Percentiles rank a stretch among this genome's conserved stretches.
These are phyloP conservation scores for Cyberlindnera suaveolens DNA, from an alignment of 805 yeast genomes.

Conservation along the genomic window DNA sequence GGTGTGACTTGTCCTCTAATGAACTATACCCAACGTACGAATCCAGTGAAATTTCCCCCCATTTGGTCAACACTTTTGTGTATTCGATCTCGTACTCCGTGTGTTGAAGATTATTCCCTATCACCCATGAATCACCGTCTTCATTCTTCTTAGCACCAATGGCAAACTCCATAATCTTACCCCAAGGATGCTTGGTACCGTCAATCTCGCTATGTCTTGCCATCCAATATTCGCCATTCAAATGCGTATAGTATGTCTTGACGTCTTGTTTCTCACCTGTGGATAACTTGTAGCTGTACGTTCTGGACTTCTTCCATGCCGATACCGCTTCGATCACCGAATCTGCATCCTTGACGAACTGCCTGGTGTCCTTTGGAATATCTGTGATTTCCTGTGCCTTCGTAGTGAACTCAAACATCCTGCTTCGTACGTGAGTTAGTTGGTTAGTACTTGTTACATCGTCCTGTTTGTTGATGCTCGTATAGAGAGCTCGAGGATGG, in stretches of 20 bases:
- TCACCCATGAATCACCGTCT: conserved; percentile 4
- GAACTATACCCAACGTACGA: conserved; percentile 12
- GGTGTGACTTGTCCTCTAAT: conserved; percentile 3
- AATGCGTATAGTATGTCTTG: conserved; percentile 25
- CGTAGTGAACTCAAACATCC: conserved; percentile 12
- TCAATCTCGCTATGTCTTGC: conserved; percentile 26
- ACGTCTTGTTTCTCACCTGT: conserved; percentile 24
- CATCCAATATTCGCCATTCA: conserved; percentile 29
- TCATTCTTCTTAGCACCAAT: conserved; percentile 23
- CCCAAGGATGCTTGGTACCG: conserved; percentile 19
- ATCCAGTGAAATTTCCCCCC: conserved; percentile 20
- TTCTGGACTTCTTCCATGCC: conserved; percentile 29
- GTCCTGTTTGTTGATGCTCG: too few relatives aligned
- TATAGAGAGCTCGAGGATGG: too few relatives aligned
- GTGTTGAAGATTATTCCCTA: conserved; percentile 25
- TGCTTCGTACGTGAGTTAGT: too few relatives aligned
- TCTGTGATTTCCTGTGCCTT: conserved; percentile 8
- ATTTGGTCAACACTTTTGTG: conserved; percentile 27
- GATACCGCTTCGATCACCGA: conserved; percentile 19
- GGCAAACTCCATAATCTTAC: conserved; percentile 22
- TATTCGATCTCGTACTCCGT: conserved; percentile 29
- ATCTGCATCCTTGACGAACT: conserved; percentile 21
- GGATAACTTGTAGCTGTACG: conserved; percentile 22
- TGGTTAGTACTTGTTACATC: too few relatives aligned
- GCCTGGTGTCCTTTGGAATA: conserved; percentile 13